phyloP scores from a whole-genome alignment of 1,139 yeast species.

The Magnusiomyces suaveolens region DNA sequence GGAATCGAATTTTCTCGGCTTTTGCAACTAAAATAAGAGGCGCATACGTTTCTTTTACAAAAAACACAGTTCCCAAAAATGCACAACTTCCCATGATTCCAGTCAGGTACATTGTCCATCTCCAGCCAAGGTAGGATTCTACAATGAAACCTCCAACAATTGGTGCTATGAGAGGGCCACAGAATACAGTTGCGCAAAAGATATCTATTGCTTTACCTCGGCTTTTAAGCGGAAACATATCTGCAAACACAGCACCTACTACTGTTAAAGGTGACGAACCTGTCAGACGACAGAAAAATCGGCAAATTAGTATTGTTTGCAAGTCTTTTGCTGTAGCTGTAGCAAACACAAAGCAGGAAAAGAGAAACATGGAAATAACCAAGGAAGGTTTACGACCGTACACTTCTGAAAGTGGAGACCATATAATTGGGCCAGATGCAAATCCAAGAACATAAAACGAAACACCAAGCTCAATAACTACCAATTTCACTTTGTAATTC shows the following conservation, averaged over 20 bases:
- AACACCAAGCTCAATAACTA: conserved; percentile 42
- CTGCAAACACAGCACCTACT: conserved; percentile 77
- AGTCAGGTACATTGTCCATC: conserved; percentile 49
- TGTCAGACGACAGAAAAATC: conserved; percentile 65
- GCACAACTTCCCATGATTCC: conserved; percentile 42
- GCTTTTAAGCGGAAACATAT: conserved; percentile 48
- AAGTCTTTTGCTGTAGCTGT: conserved; percentile 63
- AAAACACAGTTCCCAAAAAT: conserved; percentile 29
- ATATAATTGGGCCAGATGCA: conserved; percentile 70
- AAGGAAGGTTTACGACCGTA: conserved; percentile 60
- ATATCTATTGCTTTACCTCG: conserved; percentile 66
- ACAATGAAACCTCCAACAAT: conserved; percentile 34
- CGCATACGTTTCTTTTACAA: conserved; percentile 42
- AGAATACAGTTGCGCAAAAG: conserved; percentile 57
- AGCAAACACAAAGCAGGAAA: conserved; percentile 54
- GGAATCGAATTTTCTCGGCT: conserved; percentile 41
- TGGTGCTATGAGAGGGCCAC: conserved; percentile 73
- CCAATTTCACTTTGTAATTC: conserved; percentile 26
- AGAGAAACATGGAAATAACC: conserved; percentile 46
- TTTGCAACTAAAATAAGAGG: conserved; percentile 37
- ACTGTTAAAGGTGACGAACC: conserved; percentile 79
- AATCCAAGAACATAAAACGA: conserved; percentile 71
- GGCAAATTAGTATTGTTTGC: conserved; percentile 60
- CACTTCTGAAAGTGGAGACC: conserved; percentile 74
- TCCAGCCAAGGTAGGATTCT: conserved; percentile 41